These are phyloP conservation scores for Chlorella sp. DNA, from an alignment of 139 green algal genomes.

Conservation along the genomic window DNA sequence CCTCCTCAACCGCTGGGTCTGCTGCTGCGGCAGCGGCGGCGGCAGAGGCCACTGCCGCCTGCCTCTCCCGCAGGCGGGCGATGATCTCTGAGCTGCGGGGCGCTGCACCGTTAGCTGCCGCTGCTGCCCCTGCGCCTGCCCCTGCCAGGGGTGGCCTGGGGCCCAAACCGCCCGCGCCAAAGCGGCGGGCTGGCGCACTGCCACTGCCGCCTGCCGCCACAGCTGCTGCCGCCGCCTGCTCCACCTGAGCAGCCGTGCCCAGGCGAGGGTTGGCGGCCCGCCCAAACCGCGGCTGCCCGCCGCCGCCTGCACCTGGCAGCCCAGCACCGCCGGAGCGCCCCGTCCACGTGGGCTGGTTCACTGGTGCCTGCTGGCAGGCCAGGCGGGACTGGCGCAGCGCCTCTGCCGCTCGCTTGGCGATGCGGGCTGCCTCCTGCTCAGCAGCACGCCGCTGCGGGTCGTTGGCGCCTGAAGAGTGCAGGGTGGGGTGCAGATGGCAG, in stretches of 20 bases:
- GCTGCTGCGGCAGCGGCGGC: conserved; percentile 7
- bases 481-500: not conserved
- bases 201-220: not conserved
- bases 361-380: conserved; percentile 29
- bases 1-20: conserved; percentile 30
- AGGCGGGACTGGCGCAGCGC: conserved; percentile 69
- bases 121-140: not conserved
- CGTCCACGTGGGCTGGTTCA: conserved; percentile 90
- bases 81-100: conserved; percentile 55
- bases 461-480: conserved; percentile 47
- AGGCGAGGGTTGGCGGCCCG: conserved; percentile 34
- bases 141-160: not conserved
- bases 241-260: not conserved
- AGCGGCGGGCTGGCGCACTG: conserved; percentile 1
- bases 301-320: not conserved
- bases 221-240: not conserved
- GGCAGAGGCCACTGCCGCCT: conserved; percentile 32
- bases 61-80: conserved; percentile 52
- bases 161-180: not conserved
- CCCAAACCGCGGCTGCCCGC: conserved; percentile 42
- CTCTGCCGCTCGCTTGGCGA: conserved; percentile 64
- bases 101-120: conserved; percentile 23
- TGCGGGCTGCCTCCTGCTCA: conserved; percentile 69
- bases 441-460: conserved; percentile 58
- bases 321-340: conserved; percentile 66